Conservation (phyloP, 805 yeast species). For the Barnettozyma salicaria region DNA sequence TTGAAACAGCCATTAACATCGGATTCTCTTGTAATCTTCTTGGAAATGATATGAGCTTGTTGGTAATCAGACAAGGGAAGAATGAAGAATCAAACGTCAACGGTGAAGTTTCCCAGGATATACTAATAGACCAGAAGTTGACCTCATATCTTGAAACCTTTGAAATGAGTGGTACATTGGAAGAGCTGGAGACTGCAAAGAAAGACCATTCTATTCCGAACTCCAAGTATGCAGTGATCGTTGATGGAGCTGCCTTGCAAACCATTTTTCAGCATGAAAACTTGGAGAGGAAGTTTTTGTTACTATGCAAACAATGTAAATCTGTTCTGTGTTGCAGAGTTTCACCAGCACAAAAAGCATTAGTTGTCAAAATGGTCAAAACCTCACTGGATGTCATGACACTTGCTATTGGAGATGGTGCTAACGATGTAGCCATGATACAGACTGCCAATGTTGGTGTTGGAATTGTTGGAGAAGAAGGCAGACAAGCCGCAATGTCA, state of each 20-base stretch:
- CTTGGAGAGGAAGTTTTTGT: constrained; percentile 51
- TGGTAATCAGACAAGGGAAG: constrained; percentile 49
- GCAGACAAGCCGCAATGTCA: constrained; percentile 83
- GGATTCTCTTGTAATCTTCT: constrained; percentile 75
- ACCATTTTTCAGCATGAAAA: constrained; percentile 40
- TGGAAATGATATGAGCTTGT: constrained; percentile 65
- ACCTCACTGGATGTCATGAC: constrained; percentile 74
- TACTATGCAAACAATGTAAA: constrained; percentile 71
- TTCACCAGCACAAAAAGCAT: constrained; percentile 78
- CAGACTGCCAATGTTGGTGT: constrained; percentile 68
- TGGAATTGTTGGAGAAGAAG: constrained; percentile 88
- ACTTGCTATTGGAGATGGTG: constrained; percentile 77
- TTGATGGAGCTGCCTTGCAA: constrained; percentile 72
- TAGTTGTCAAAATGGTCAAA: constrained; percentile 67
- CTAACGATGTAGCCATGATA: constrained; percentile 87
- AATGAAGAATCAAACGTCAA: constrained; percentile 26
- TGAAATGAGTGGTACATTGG: constrained; percentile 48
- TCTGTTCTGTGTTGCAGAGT: constrained; percentile 80
- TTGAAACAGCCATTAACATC: constrained; percentile 80
- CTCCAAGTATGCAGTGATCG: constrained; percentile 59
- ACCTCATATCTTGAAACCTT: constrained; percentile 39
- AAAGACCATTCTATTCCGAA: constrained; percentile 62
- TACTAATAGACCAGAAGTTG: constrained; percentile 33
- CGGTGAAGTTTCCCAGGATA: constrained; percentile 32
- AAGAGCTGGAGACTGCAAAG: constrained; percentile 49